Conservation (phyloP, 2,329 filamentous ascomycete genomes). For the Epichloe festucae region DNA sequence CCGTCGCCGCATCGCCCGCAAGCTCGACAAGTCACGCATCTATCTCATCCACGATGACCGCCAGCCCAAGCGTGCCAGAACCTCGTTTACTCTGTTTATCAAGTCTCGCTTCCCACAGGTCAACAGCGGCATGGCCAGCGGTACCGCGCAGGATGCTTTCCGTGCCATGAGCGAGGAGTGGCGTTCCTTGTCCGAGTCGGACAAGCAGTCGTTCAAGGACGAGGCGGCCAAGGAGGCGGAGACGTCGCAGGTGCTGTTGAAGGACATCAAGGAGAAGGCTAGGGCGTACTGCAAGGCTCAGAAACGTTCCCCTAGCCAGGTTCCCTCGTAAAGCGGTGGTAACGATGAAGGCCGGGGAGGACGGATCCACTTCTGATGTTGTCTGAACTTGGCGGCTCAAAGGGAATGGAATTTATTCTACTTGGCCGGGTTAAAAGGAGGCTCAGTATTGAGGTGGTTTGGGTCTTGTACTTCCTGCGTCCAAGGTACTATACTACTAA, state of each 20-base stretch:
- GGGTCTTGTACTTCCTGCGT: background rate
- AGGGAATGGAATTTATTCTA: too few relatives aligned
- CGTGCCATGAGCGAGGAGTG: conserved; percentile 24
- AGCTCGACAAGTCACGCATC: conserved; percentile 15
- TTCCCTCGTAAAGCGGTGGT: too few relatives aligned
- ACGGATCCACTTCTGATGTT: too few relatives aligned
- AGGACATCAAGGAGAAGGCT: conserved; percentile 17
- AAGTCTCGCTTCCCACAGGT: conserved; percentile 21
- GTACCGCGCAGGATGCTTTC: conserved; percentile 10
- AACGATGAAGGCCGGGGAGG: too few relatives aligned
- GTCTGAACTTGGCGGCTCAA: too few relatives aligned
- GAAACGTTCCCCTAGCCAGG: conserved; percentile 1
- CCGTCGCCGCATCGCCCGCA: conserved; percentile 28
- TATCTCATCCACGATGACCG: conserved; percentile 33
- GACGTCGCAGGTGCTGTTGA: conserved; percentile 9
- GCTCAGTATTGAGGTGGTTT: background rate
- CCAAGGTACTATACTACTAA: background rate
- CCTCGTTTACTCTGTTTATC: conserved; percentile 24
- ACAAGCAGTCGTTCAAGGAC: conserved; percentile 29
- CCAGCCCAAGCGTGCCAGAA: conserved; percentile 26
- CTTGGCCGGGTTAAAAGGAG: background rate
- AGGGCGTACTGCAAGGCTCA: conserved; percentile 11
- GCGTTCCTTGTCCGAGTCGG: conserved; percentile 26
- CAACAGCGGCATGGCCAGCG: conserved; percentile 12
- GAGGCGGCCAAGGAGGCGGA: conserved; percentile 9